A percentile compares a stretch with the other conserved stretches of the same genome.
These are phyloP conservation scores for Tulasnella sp. DNA, from an alignment of 768 basidiomycete genomes.

Conservation along the genomic window DNA sequence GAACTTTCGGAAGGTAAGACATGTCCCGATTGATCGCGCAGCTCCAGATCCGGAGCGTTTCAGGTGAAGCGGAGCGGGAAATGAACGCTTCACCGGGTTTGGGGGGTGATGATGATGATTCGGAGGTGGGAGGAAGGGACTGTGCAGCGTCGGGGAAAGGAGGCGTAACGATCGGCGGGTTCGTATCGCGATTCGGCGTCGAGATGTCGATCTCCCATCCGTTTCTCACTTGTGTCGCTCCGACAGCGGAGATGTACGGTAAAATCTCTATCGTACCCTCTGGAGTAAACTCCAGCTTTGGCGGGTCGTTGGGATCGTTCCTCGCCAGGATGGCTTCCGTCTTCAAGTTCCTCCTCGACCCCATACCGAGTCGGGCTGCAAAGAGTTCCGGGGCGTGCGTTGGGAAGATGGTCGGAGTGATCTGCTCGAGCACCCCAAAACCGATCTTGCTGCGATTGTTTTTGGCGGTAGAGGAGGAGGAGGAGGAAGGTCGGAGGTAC, in stretches of 20 bases:
- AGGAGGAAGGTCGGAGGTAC: neutral
- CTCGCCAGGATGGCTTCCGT: neutral
- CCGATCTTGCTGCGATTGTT: too few species aligned
- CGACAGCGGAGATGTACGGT: neutral
- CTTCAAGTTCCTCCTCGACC: neutral
- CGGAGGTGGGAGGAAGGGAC: neutral
- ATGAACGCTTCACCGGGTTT: neutral
- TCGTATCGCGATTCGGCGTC: neutral
- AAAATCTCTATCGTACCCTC: neutral
- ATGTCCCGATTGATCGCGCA: neutral
- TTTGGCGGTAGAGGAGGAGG: too few species aligned
- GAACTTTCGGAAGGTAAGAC: neutral
- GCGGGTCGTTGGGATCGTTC: neutral
- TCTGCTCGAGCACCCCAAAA: too few species aligned
- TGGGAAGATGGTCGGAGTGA: neutral
- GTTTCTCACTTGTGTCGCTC: neutral
- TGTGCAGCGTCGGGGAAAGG: neutral
- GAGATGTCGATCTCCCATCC: neutral
- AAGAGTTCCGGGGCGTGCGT: neutral
- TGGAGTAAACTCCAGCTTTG: neutral
- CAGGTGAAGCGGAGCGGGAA: neutral
- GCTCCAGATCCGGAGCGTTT: neutral
- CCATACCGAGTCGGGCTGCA: neutral
- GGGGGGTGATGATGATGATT: neutral
- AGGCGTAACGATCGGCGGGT: neutral